phyloP scores from a whole-genome alignment of 1,139 yeast genomes.

The Yamadazyma songkhlaensis region DNA sequence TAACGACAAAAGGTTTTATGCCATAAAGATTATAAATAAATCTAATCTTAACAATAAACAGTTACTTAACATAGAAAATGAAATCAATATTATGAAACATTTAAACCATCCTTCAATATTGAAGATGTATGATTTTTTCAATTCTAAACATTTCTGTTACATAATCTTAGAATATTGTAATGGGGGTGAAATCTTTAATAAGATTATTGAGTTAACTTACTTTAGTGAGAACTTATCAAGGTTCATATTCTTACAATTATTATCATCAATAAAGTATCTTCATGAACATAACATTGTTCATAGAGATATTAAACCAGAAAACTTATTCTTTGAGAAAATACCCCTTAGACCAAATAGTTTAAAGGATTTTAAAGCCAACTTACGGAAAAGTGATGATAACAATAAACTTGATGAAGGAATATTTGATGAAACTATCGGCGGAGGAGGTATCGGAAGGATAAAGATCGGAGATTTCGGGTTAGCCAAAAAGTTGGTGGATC shows the following conservation, averaged over 20 bases:
- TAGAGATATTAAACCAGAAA: slow-evolving; percentile 94
- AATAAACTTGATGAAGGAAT: slow-evolving; percentile 84
- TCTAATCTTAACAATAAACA: slow-evolving; percentile 48
- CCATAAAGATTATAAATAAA: slow-evolving; percentile 83
- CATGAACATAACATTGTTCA: slow-evolving; percentile 90
- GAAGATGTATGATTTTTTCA: slow-evolving; percentile 62
- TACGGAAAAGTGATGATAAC: slow-evolving; percentile 73
- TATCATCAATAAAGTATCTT: slow-evolving; percentile 75
- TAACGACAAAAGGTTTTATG: slow-evolving; percentile 52
- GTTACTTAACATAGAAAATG: slow-evolving; percentile 68
- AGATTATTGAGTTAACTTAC: slow-evolving; percentile 87
- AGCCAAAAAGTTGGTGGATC: slow-evolving; percentile 62
- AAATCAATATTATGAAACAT: slow-evolving; percentile 79
- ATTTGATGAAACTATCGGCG: slow-evolving; percentile 74
- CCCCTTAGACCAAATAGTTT: slow-evolving; percentile 43
- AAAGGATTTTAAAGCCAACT: slow-evolving; percentile 36
- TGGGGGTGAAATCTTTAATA: slow-evolving; percentile 95
- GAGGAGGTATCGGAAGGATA: slow-evolving; percentile 84
- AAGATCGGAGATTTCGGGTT: slow-evolving; percentile 93
- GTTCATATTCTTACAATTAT: slow-evolving; percentile 82
- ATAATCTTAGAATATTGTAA: slow-evolving; percentile 80
- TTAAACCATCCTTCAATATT: slow-evolving; percentile 72
- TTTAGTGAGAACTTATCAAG: slow-evolving; percentile 82
- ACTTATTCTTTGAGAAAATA: slow-evolving; percentile 61
- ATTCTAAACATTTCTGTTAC: slow-evolving; percentile 58